Base-by-base conservation (phyloP, 345 rosid genomes). In the Corchorus olitorius region DNA sequence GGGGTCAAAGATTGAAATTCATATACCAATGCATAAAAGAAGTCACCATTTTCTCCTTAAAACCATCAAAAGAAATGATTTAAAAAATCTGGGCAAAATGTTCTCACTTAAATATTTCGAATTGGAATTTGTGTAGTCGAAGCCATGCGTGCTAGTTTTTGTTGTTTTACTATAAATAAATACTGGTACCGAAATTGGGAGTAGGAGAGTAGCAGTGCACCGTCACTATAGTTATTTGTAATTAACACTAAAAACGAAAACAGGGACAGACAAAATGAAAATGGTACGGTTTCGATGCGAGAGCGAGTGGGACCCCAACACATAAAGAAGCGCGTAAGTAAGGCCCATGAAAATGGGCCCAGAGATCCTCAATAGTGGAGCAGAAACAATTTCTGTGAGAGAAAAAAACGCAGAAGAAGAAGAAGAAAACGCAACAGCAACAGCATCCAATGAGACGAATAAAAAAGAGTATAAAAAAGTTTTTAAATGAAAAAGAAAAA, bases 371-470 rank as follows among this genome's bases (percentile, higher is more conserved):
- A 27, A 34, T 34, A 6, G 72, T 55, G 79, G 45, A 10, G 82
- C 16, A 53, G 59, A 12, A 33, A 12, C 13, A 20, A 59, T 3
- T 27, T 3, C 55, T 52, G 10, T 13, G 19, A 3, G 2, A 16
- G 55, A 19, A 49, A 27, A 27, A 27, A 27, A 27, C 27, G 27
- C 27, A 61, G 45, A 17, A 68, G 19, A 54, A 4, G 6, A 13
- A 8, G 45, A 16, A 14, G 45, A 62, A 9, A 64, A 8, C 35
- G 64, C 37, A 70, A 11, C 45, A 17, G 6, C 43, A 39, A 61
- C 64, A 74, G 77, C 75, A 77, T 74, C 86, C 76, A 52, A 79
- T 46, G 35, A 15, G 65, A 27, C 39, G 70, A 64, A 53, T 5
- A 1, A n/a, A 7, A 39, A 11, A 1, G 9, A 5, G 5, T 8